These are phyloP conservation scores for Myochromella boudieri DNA, from an alignment of 768 basidiomycete genomes.

Conservation along the genomic window DNA sequence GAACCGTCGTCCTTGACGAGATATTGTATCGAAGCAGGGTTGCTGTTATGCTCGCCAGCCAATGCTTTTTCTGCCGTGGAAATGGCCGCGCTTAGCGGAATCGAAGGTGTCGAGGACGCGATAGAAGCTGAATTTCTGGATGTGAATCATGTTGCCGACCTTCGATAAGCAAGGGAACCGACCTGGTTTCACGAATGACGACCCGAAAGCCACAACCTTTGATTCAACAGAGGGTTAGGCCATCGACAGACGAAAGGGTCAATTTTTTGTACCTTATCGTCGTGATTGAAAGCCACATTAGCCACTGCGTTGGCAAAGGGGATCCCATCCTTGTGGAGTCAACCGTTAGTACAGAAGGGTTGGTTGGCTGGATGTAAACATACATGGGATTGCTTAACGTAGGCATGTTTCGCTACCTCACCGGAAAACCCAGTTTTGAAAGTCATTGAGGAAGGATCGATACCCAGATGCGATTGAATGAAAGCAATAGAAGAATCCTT, in stretches of 20 bases:
- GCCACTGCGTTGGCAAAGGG: slow-evolving; percentile 21
- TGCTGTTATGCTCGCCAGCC: background rate
- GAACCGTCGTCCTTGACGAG: background rate
- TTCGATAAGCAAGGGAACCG: background rate
- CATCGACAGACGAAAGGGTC: background rate
- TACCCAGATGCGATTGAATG: slow-evolving; percentile 11
- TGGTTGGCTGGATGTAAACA: background rate
- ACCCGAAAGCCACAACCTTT: background rate
- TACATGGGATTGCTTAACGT: slow-evolving; percentile 30
- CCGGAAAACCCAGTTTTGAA: slow-evolving; percentile 22
- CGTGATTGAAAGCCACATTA: slow-evolving; percentile 15
- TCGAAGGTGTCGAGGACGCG: background rate
- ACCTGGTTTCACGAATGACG: background rate
- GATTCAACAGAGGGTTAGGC: background rate
- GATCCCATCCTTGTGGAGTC: slow-evolving; percentile 11
- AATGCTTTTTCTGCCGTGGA: background rate
- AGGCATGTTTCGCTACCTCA: slow-evolving; percentile 24
- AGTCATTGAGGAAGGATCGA: slow-evolving; percentile 17
- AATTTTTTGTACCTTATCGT: slow-evolving; percentile 23
- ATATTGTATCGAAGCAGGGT: background rate
- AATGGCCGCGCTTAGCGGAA: background rate
- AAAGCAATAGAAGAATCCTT: slow-evolving; percentile 16
- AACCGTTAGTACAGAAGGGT: background rate
- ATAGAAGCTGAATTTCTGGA: background rate
- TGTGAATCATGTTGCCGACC: too few relatives aligned